Conservation (phyloP, 805 yeast species). For the Hanseniaspora guilliermondii region DNA sequence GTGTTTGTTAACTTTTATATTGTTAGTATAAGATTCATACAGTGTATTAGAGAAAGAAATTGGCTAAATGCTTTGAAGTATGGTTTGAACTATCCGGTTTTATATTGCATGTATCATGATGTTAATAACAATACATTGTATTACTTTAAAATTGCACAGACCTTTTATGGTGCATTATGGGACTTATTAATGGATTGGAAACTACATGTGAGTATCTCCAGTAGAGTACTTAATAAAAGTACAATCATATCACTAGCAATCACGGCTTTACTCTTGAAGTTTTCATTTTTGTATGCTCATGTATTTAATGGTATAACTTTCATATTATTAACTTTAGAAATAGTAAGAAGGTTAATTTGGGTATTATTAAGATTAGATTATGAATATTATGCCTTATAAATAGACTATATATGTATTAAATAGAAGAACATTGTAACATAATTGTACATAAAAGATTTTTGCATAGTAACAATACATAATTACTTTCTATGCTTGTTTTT, state of each 20-base stretch:
- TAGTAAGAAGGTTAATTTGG: slow-evolving; percentile 84
- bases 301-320: slow-evolving; percentile 35
- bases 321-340: slow-evolving; percentile 57
- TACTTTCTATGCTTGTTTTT: slow-evolving; percentile 28
- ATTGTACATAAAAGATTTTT: too few relatives aligned
- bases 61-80: slow-evolving; percentile 67
- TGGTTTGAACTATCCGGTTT: slow-evolving; percentile 46
- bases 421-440: not conserved
- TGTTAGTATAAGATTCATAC: slow-evolving; percentile 61
- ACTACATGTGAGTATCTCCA: slow-evolving; percentile 35
- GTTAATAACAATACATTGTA: slow-evolving; percentile 21
- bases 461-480: not conserved
- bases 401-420: not conserved
- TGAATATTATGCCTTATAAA: slow-evolving; percentile 35
- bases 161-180: slow-evolving; percentile 76
- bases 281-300: slow-evolving; percentile 46
- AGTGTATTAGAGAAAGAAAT: slow-evolving; percentile 62
- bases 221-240: slow-evolving; percentile 20
- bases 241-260: slow-evolving; percentile 45
- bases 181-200: slow-evolving; percentile 87
- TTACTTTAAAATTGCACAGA: slow-evolving; percentile 45
- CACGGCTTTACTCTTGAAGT: slow-evolving; percentile 55
- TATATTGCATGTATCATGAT: slow-evolving; percentile 24
- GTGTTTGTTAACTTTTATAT: slow-evolving; percentile 40
- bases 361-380: slow-evolving; percentile 70